Evolutionary conservation across 441 rosid species (phyloP).

Genomic region (Populus hybrid): DNA sequence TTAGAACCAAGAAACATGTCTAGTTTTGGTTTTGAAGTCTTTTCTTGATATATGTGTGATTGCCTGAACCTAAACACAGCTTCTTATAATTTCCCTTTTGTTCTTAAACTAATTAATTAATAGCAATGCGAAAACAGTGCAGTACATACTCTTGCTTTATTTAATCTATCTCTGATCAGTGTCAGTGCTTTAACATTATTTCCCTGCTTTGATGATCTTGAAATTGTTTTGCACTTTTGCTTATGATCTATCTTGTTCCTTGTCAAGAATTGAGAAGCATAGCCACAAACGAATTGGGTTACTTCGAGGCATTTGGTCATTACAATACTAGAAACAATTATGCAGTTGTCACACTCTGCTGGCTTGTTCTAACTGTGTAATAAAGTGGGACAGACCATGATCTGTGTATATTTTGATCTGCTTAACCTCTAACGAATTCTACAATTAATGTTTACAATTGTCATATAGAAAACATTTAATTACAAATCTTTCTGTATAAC

Average conservation of each 20-base stretch:
- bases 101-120: neutral
- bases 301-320: neutral
- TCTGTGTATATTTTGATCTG: neutral
- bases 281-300: neutral
- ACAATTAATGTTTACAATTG: neutral
- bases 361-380: neutral
- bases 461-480: neutral
- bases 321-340: neutral
- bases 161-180: neutral
- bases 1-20: slow-evolving; percentile 18
- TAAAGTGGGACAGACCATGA: neutral
- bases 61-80: slow-evolving; percentile 11
- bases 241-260: neutral
- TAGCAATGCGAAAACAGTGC: neutral
- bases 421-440: neutral
- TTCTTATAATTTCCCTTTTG: neutral
- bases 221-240: neutral
- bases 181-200: neutral
- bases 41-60: slow-evolving; percentile 32
- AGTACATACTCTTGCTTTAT: neutral
- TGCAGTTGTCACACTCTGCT: neutral
- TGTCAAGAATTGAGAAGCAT: neutral
- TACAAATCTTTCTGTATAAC: neutral
- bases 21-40: slow-evolving; percentile 24
- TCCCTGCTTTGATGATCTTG: neutral